Base-by-base conservation (phyloP, 2,329 filamentous ascomycete species). In the Grosmannia clavigera region DNA sequence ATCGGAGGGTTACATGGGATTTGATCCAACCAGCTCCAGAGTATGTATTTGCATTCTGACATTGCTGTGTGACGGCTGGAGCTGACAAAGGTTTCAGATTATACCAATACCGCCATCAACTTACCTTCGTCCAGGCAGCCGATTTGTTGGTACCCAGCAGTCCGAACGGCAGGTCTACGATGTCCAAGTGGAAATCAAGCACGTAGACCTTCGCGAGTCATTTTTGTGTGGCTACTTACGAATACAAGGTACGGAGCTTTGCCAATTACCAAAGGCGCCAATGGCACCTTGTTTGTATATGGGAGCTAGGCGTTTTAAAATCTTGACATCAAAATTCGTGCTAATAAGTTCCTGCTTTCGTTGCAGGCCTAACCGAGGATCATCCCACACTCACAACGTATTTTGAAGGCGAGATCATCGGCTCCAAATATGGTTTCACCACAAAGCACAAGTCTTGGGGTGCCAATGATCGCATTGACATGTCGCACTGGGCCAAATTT, bases 381-480 rank as follows among this genome's bases (percentile, higher is more conserved):
- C 92, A 97, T 71, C 92, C 92, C 14, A 96, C 92, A n/a, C 78
- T 99, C 57, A 97, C 92, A 10, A 99, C 94, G 1, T 99, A 95
- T 71, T 99, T 99, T 68, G 92, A 97, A 74, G 92, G 92, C 71
- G 94, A 99, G 74, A 95, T 99, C 59, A 96, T 99, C 65, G 94
- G 94, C 56, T 86, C 85, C 61, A 95, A 95, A 70, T 92, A 97
- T 74, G 87, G 85, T n/a, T 99, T 99, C 75, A 82, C 87, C 64
- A 99, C 94, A 46, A 84, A 88, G 65, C 90, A 96, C 71, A 83
- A 89, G 61, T 84, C 85, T 67, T 99, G 94, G 94, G 94, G 92
- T 58, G 92, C 91, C 55, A 92, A 82, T 61, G 87, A 94, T 67
- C 95, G 94, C 74, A 90, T 90, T 58, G 94, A 99, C 71, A 78